Base-by-base conservation (phyloP, 345 rosid genomes). In the Syzygium oleosum region DNA sequence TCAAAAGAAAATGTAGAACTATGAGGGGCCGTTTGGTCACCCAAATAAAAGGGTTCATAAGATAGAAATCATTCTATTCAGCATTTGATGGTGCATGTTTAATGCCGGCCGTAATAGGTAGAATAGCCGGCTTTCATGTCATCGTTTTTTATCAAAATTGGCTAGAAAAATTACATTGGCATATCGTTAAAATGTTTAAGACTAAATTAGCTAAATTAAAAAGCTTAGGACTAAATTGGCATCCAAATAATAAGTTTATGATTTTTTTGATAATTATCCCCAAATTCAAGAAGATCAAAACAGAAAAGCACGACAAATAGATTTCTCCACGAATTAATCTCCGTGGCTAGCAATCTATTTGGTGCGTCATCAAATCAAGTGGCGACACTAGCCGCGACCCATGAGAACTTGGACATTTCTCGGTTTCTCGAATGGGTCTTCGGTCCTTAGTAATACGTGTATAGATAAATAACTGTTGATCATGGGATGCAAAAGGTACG, bases 161-260 rank as follows among this genome's bases (percentile, higher is more conserved):
- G 8, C 31, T 3, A 8, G 17, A 61, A 61, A 12, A 12, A 61
- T 0, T 61, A n/a, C 13, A 58, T 58, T 58, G 29, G 6, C 0
- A 58, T 23, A 58, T 58, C 2, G 2, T 58, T 13, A 58, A 25
- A 25, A 25, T 0, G 0, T 4, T 58, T 58, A 58, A 58, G 11
- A 58, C 3, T 25, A 58, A 58, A 58, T 58, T 58, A 12, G 12
- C 6, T 1, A 10, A 25, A 61, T 27, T 61, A 0, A 59, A 25
- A 59, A 59, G 2, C 27, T 59, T 59, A 27, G 0, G 0, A 25
- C 31, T 12, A 0, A n/a, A 61, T n/a, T 9, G n/a, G 0, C 4
- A 13, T 58, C 7, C 0, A 0, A 16, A 27, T 15, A 13, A 27
- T 61, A 61, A 3, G 8, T 27, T 14, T 27, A 61, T 27, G 7